phyloP scores from a whole-genome alignment of 2,329 filamentous ascomycete species.

The Alternaria burnsii region DNA sequence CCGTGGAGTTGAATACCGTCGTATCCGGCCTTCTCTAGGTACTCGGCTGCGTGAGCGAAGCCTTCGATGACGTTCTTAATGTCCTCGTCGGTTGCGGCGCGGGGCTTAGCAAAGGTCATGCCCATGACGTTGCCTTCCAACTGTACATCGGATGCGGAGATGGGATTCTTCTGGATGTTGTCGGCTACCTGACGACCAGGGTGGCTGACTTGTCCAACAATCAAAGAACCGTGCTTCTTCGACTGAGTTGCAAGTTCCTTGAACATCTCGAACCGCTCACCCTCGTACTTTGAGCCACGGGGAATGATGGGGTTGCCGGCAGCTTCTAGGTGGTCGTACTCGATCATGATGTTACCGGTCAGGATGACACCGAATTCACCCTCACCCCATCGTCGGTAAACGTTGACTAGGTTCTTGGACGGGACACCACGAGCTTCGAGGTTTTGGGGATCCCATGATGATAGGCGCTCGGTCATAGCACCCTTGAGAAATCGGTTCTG shows the following conservation, averaged over 20 bases:
- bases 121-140: constrained; percentile 48
- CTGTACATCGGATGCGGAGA: constrained; percentile 60
- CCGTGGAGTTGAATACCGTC: constrained; percentile 60
- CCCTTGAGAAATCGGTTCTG: constrained; percentile 73
- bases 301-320: constrained; percentile 69
- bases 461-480: constrained; percentile 71
- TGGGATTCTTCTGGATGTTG: constrained; percentile 58
- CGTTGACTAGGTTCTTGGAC: constrained; percentile 64
- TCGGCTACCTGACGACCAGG: constrained; percentile 65
- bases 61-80: constrained; percentile 65
- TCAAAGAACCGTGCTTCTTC: constrained; percentile 66
- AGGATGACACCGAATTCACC: constrained; percentile 59
- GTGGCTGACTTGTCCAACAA: constrained; percentile 70
- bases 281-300: constrained; percentile 58
- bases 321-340: constrained; percentile 67
- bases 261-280: constrained; percentile 68
- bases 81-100: constrained; percentile 62
- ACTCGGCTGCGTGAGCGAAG: constrained; percentile 70
- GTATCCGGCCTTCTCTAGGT: constrained; percentile 68
- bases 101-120: constrained; percentile 63
- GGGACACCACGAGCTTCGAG: constrained; percentile 63
- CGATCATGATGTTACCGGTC: constrained; percentile 71
- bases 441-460: constrained; percentile 66
- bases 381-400: constrained; percentile 63
- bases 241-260: constrained; percentile 62